Evolutionary conservation across 164 flowering plant species (phyloP), one percentile per base, ranked within the genome.

Genomic region (Liriodendron chinense): DNA sequence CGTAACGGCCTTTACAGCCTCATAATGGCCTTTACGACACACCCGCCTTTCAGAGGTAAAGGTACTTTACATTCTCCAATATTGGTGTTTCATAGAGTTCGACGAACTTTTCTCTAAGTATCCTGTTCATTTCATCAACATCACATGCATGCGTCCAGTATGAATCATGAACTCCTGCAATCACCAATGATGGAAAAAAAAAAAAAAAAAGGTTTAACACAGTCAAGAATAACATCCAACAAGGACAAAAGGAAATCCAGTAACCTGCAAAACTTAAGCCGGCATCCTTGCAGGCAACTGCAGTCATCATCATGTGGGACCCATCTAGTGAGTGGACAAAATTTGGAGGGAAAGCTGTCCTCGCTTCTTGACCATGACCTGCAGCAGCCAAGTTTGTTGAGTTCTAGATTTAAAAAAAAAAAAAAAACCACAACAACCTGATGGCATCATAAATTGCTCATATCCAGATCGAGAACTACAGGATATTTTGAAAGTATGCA

Each of bases 251-350:
- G 50, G 67, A 65, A 68, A 65, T n/a, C 63, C 66, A 50, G 20
- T 21, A 73, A 96, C 99, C 99, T 89, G 99, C 99, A 87, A 96
- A 96, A 76, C 84, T 86, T 68, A 96, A 80, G 81, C 99, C 98
- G 61, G 93, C 98, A 68, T 76, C 85, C 79, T 85, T 91, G 90
- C 99, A 94, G 69, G 99, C 98, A 69, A 92, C 79, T 28, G 99
- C 99, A 76, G 98, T 96, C 99, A 96, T 94, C 99, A 96, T 96
- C 99, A 96, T 94, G 82, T 96, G 99, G 25, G 97, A 91, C 64
- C 99, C 92, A 86, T 96, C 99, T 75, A 96, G 97, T 68, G 99
- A 96, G 81, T 96, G 99, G 56, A 96, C 94, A 82, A 94, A 96
- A 83, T 96, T 96, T 68, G 99, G 98, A 23, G 99, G 97, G 76